A percentile compares a stretch with the other conserved stretches of the same genome.
These are phyloP conservation scores for Podospora conica DNA, from an alignment of 495 filamentous ascomycete genomes.

Conservation along the genomic window DNA sequence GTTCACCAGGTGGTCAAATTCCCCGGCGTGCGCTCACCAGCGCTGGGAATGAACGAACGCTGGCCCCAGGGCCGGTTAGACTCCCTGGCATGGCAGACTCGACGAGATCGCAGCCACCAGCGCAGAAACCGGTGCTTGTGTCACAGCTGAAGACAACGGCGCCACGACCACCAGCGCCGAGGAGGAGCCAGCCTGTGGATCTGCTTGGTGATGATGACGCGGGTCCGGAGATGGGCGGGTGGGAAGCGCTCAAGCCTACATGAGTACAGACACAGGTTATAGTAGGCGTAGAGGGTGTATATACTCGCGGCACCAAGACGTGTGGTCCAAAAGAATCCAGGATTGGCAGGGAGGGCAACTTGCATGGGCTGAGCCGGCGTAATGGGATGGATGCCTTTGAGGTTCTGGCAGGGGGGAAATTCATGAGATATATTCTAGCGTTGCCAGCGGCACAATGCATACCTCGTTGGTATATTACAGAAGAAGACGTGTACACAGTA, in stretches of 20 bases:
- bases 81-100: constrained; percentile 16
- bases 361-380: too few relatives aligned
- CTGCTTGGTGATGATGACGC: constrained; percentile 34
- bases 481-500: not conserved
- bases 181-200: constrained; percentile 30
- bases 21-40: constrained; percentile 1
- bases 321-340: too few relatives aligned
- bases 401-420: not conserved
- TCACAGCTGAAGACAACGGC: constrained; percentile 15
- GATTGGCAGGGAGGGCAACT: too few relatives aligned
- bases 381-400: not conserved
- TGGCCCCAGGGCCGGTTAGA: constrained; percentile 20
- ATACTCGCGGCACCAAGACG: too few relatives aligned
- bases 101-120: constrained; percentile 10
- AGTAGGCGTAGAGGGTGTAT: too few relatives aligned
- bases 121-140: constrained; percentile 14
- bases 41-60: constrained; percentile 7
- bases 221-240: constrained; percentile 36
- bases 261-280: constrained; percentile 5
- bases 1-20: constrained; percentile 11
- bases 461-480: not conserved
- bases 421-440: not conserved
- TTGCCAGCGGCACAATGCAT: not conserved
- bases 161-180: constrained; percentile 20
- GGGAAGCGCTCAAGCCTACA: constrained; percentile 44